Base-by-base conservation (phyloP, 768 basidiomycete genomes). In the Mycena latifolia region DNA sequence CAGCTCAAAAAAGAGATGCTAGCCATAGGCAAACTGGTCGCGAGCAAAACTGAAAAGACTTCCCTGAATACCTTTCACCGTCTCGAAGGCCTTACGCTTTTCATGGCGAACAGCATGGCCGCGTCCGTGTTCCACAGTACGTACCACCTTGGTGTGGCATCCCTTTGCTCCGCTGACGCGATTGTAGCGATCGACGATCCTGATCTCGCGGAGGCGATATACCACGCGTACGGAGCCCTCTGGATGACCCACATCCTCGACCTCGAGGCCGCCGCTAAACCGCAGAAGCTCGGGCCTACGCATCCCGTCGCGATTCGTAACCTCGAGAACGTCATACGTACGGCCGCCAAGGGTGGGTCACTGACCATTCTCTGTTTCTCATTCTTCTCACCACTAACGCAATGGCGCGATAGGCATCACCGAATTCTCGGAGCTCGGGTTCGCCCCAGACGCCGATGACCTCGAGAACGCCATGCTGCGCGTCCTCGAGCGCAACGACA, bases 1-100 rank as follows among this genome's bases (percentile, higher is more conserved):
- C 39, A 66, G 64, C 58, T 66, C 52, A 66, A 66, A 35, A 24
- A 65, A 50, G 64, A 66, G 53, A 66, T 66, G 64, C 52, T 66
- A 0, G 58, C 64, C 9, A 66, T 66, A 2, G 64, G 64, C 28
- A 66, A 61, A 27, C 15, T 60, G n/a, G 39, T 61, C 17, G 33
- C 63, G 2, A 66, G 39, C 31, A 66, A 66, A 31, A 60, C 45
- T 29, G 46, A 66, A 22, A 55, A 66, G 35, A 33, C 35, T 20
- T 61, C 53, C 12, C 31, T 55, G 20, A 15, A 12, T 6, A 66
- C 64, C 33, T 66, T 66, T 9, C 58, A 66, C 28, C 64, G 64
- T 22, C 64, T 66, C 22, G 58, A 66, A 11, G 64, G 28, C 2
- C 29, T 66, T 46, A 60, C 53, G 0, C 46, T 66, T 20, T 66